phyloP scores from a whole-genome alignment of 768 basidiomycete genomes.

The Heimioporus sp. region DNA sequence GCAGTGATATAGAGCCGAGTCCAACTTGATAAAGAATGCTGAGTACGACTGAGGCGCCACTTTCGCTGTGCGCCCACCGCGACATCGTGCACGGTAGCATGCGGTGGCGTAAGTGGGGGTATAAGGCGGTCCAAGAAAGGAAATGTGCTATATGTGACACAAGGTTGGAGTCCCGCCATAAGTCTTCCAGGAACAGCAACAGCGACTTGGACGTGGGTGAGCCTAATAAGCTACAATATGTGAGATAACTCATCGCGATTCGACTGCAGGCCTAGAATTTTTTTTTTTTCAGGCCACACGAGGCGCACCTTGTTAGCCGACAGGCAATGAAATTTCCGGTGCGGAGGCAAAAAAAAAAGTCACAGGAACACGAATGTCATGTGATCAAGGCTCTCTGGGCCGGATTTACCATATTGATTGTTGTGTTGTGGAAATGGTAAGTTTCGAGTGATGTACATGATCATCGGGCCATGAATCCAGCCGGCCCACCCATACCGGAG shows the following conservation, averaged over 20 bases:
- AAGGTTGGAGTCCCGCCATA: conserved; percentile 21
- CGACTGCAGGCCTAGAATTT: neutral
- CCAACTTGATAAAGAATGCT: conserved; percentile 10
- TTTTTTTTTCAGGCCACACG: conserved; percentile 11
- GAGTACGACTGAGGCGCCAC: neutral
- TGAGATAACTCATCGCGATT: too few relatives aligned
- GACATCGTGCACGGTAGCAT: neutral
- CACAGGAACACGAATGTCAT: conserved; percentile 9
- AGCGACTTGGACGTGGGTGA: neutral
- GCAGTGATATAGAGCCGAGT: neutral
- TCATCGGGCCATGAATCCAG: conserved; percentile 14
- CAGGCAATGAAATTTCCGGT: conserved; percentile 11
- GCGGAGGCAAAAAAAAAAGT: conserved; percentile 11
- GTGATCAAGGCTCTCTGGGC: conserved; percentile 9
- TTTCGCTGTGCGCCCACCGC: too few relatives aligned
- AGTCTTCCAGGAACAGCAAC: conserved; percentile 10
- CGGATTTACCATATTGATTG: conserved; percentile 15
- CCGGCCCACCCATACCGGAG: conserved; percentile 17
- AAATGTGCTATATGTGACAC: conserved; percentile 11
- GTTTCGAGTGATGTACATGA: conserved; percentile 18
- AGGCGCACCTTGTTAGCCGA: conserved; percentile 17
- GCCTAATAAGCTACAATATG: too few relatives aligned
- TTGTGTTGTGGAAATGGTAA: neutral
- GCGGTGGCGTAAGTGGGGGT: conserved; percentile 5
- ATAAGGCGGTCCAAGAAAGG: conserved; percentile 17